Percentiles rank a stretch among this genome's conserved stretches.
These are phyloP conservation scores for Scenedesmus sp. DNA, from an alignment of 163 green algal species.

Conservation along the genomic window DNA sequence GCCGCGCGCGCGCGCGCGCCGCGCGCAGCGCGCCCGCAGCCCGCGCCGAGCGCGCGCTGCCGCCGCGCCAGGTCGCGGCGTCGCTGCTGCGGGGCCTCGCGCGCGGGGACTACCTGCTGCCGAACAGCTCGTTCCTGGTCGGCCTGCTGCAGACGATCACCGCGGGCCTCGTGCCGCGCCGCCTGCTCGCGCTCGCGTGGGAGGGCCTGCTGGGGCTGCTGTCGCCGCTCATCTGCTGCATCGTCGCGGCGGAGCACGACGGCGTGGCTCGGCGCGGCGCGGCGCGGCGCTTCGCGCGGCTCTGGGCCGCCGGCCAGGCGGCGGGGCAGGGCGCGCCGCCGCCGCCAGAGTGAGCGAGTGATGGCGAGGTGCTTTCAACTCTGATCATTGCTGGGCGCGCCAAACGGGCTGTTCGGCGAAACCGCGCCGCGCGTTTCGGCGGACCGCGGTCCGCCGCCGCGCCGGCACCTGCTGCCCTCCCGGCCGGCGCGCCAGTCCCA, in stretches of 20 bases:
- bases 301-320: constrained; percentile 38
- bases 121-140: constrained; percentile 65
- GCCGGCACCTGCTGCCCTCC: no score
- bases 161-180: constrained; percentile 31
- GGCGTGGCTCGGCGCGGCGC: constrained; percentile 25
- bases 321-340: constrained; percentile 7
- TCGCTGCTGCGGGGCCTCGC: constrained; percentile 65
- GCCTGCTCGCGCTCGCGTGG: constrained; percentile 40
- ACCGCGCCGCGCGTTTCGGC: neutral
- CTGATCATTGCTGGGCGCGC: neutral
- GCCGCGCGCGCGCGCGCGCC: no score
- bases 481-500: no score
- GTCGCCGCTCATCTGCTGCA: constrained; percentile 47
- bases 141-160: constrained; percentile 46
- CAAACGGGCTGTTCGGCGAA: neutral
- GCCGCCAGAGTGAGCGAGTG: neutral
- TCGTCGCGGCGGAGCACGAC: constrained; percentile 37
- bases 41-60: no score
- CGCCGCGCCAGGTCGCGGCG: constrained; percentile 56
- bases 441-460: no score
- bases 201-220: constrained; percentile 50
- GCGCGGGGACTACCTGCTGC: constrained; percentile 69
- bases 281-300: constrained; percentile 16
- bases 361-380: no score
- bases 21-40: no score